These are phyloP conservation scores for Fusarium sp. DNA, from an alignment of 2,329 filamentous ascomycete species.

Conservation along the genomic window DNA sequence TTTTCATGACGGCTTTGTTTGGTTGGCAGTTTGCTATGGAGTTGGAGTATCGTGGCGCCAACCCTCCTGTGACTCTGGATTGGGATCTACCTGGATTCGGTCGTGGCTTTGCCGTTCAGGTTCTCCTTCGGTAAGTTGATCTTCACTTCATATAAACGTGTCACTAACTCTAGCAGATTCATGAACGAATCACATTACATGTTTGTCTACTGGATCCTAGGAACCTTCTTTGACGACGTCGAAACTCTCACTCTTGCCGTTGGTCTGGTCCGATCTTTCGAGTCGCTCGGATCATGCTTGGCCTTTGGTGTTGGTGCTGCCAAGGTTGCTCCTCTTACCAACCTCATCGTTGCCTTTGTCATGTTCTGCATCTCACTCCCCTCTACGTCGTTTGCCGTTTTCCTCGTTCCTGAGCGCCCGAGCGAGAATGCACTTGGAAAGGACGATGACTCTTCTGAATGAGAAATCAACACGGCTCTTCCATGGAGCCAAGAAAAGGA, in stretches of 20 bases:
- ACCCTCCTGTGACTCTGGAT: slow-evolving; percentile 56
- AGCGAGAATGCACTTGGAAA: slow-evolving; percentile 21
- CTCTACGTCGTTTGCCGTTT: slow-evolving; percentile 51
- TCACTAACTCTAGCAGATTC: slow-evolving; percentile 47
- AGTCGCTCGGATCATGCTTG: slow-evolving; percentile 60
- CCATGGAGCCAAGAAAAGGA: neutral
- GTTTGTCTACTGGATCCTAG: slow-evolving; percentile 65
- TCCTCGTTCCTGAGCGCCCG: slow-evolving; percentile 52
- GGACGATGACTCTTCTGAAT: slow-evolving; percentile 13
- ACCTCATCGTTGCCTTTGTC: slow-evolving; percentile 60
- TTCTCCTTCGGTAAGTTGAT: slow-evolving; percentile 56
- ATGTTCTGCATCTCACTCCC: slow-evolving; percentile 60
- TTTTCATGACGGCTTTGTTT: slow-evolving; percentile 58
- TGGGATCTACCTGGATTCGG: slow-evolving; percentile 60
- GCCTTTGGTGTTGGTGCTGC: slow-evolving; percentile 62
- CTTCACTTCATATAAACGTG: too few relatives aligned
- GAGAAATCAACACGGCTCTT: neutral
- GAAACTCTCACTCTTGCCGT: slow-evolving; percentile 63
- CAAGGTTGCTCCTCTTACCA: slow-evolving; percentile 60
- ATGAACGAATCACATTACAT: slow-evolving; percentile 65
- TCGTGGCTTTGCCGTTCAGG: slow-evolving; percentile 60
- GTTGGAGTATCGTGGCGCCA: slow-evolving; percentile 55
- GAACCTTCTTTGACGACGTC: slow-evolving; percentile 63
- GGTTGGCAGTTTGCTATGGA: slow-evolving; percentile 63
- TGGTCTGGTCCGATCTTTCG: slow-evolving; percentile 61